These are phyloP conservation scores for Penicillium sp. DNA, from an alignment of 2,329 filamentous ascomycete genomes.

Conservation along the genomic window DNA sequence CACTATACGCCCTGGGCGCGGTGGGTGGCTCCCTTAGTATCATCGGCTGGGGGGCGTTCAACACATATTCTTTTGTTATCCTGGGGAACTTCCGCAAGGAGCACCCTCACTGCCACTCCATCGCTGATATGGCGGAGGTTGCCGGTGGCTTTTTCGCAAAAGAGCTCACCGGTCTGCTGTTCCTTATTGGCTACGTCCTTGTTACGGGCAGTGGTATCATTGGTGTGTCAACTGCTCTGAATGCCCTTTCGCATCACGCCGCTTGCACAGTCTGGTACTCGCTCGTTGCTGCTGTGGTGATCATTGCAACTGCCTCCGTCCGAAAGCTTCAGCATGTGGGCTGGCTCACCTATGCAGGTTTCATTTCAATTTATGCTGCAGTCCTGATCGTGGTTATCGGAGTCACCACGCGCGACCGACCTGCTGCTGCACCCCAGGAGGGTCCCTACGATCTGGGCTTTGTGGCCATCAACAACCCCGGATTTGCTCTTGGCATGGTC, in stretches of 20 bases:
- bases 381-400: conserved; percentile 59
- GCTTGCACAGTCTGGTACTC: conserved; percentile 60
- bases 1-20: conserved; percentile 49
- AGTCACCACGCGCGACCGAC: conserved; percentile 59
- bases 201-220: conserved; percentile 58
- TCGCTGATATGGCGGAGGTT: conserved; percentile 59
- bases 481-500: conserved; percentile 59
- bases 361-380: conserved; percentile 59
- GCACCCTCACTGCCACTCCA: conserved; percentile 52
- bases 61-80: conserved; percentile 50
- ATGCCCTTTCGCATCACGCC: conserved; percentile 58
- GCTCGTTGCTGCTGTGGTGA: conserved; percentile 52
- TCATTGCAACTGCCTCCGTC: conserved; percentile 39
- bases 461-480: conserved; percentile 55
- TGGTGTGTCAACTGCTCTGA: conserved; percentile 58
- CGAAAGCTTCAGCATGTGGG: conserved; percentile 61
- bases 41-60: conserved; percentile 48
- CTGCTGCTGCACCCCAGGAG: conserved; percentile 59
- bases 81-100: conserved; percentile 52
- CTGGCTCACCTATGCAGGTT: conserved; percentile 62
- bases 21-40: conserved; percentile 50
- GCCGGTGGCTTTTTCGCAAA: conserved; percentile 54
- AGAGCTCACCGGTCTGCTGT: conserved; percentile 56
- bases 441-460: conserved; percentile 62
- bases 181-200: conserved; percentile 59